phyloP scores from a whole-genome alignment of 2,329 filamentous ascomycete species.

The Clonostachys chloroleuca region DNA sequence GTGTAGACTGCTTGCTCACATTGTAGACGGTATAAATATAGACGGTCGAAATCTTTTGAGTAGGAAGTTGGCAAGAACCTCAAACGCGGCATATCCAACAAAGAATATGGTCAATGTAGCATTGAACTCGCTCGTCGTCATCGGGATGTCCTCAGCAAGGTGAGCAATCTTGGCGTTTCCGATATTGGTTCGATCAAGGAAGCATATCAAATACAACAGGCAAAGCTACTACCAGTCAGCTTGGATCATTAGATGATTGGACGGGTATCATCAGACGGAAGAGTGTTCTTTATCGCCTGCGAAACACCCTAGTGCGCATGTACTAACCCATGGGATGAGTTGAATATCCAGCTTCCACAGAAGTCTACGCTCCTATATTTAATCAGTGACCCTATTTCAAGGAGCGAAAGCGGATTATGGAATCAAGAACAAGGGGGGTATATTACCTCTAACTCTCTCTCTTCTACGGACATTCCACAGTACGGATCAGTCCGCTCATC shows the following conservation, averaged over 20 bases:
- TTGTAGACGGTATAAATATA: constrained; percentile 77
- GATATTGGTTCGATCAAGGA: constrained; percentile 12
- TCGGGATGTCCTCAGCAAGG: constrained; percentile 25
- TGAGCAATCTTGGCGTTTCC: constrained; percentile 10
- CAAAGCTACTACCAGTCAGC: constrained; percentile 43
- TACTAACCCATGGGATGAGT: constrained; percentile 53
- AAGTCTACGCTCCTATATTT: constrained; percentile 52
- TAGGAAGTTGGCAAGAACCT: constrained; percentile 73
- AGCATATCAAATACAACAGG: constrained; percentile 66
- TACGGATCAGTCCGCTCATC: constrained; percentile 38
- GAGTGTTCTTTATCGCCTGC: background rate
- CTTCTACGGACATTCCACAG: constrained; percentile 58
- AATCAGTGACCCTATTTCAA: too few relatives aligned
- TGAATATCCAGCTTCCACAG: constrained; percentile 57
- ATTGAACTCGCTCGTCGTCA: constrained; percentile 43
- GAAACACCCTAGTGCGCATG: too few relatives aligned
- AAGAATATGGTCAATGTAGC: constrained; percentile 38
- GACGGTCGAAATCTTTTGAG: constrained; percentile 74
- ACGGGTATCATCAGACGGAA: background rate
- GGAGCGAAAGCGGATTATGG: too few relatives aligned
- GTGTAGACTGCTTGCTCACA: constrained; percentile 45
- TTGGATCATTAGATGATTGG: background rate
- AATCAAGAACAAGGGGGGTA: too few relatives aligned
- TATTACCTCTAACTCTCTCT: constrained; percentile 37
- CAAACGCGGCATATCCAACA: constrained; percentile 66